phyloP scores from a whole-genome alignment of 1,139 yeast genomes.

The Geotrichum cucujoidarum region DNA sequence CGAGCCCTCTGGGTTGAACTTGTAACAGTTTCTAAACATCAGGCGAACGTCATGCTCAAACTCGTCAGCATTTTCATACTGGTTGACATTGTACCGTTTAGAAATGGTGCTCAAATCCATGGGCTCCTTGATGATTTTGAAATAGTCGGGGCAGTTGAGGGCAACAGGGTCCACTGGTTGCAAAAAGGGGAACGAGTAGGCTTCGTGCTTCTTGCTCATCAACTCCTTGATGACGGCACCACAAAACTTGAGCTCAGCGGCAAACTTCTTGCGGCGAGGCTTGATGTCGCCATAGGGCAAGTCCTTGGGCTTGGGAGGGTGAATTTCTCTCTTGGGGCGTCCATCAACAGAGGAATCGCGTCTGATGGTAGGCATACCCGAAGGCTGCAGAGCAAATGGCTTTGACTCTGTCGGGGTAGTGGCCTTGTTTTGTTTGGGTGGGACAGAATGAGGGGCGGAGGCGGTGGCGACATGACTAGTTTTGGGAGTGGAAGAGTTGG shows the following conservation, averaged over 20 bases:
- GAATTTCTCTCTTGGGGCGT: slow-evolving; percentile 92
- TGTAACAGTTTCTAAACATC: slow-evolving; percentile 82
- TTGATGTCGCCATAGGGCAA: slow-evolving; percentile 73
- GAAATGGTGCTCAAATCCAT: slow-evolving; percentile 92
- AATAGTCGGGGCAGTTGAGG: slow-evolving; percentile 83
- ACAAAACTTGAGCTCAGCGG: slow-evolving; percentile 84
- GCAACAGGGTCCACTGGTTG: slow-evolving; percentile 96
- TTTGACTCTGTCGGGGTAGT: slow-evolving; percentile 28
- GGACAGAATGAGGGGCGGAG: slow-evolving; percentile 19
- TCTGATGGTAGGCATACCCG: slow-evolving; percentile 54
- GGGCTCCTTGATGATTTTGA: slow-evolving; percentile 79
- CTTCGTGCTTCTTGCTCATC: slow-evolving; percentile 73
- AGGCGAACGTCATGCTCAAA: slow-evolving; percentile 78
- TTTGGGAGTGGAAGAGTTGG: slow-evolving; percentile 6
- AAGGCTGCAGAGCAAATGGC: slow-evolving; percentile 38
- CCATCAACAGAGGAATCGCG: slow-evolving; percentile 59
- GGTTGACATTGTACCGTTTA: slow-evolving; percentile 74
- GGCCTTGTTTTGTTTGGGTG: slow-evolving; percentile 14
- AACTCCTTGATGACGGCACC: slow-evolving; percentile 78
- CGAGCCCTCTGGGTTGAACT: slow-evolving; percentile 91
- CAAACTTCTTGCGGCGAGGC: slow-evolving; percentile 88
- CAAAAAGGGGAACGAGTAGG: slow-evolving; percentile 82
- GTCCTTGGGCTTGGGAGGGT: slow-evolving; percentile 94
- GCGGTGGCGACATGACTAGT: not conserved
- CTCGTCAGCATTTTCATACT: slow-evolving; percentile 83